These are phyloP conservation scores for Notholithocarpus densiflorus DNA, from an alignment of 306 rosid species.

Conservation along the genomic window DNA sequence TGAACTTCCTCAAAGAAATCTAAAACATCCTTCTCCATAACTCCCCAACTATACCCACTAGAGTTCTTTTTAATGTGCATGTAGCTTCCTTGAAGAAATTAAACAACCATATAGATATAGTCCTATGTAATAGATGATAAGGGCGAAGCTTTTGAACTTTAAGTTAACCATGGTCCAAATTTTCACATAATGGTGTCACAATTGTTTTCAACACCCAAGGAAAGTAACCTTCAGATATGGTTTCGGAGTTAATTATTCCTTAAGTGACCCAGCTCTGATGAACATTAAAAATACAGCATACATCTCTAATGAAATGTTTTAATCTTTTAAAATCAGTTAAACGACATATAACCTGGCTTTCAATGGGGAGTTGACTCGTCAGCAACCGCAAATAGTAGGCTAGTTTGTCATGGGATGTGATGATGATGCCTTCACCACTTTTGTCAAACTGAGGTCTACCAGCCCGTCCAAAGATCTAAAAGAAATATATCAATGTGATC, in stretches of 20 bases:
- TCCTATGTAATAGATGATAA: not conserved
- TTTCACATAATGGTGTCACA: not conserved
- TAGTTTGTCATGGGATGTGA: slow-evolving; percentile 88
- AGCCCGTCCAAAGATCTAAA: slow-evolving; percentile 93
- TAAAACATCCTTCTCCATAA: too few species aligned
- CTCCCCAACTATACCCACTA: not conserved
- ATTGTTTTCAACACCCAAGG: not conserved
- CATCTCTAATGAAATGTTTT: not conserved
- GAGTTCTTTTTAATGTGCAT: not conserved
- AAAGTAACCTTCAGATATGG: not conserved
- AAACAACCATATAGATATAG: not conserved
- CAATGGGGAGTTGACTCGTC: slow-evolving; percentile 95
- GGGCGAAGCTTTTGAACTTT: not conserved
- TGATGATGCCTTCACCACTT: slow-evolving; percentile 98
- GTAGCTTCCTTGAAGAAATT: too few species aligned
- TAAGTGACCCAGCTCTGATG: not conserved
- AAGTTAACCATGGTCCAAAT: not conserved
- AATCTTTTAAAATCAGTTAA: not conserved
- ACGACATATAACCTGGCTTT: slow-evolving; percentile 67
- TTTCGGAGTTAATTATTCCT: not conserved
- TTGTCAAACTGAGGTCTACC: slow-evolving; percentile 98
- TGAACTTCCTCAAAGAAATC: too few species aligned
- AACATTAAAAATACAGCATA: not conserved
- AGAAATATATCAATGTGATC: slow-evolving; percentile 15
- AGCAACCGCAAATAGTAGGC: slow-evolving; percentile 84